phyloP scores from a whole-genome alignment of 1,284 basidiomycete species.

The Schizopora paradoxa region DNA sequence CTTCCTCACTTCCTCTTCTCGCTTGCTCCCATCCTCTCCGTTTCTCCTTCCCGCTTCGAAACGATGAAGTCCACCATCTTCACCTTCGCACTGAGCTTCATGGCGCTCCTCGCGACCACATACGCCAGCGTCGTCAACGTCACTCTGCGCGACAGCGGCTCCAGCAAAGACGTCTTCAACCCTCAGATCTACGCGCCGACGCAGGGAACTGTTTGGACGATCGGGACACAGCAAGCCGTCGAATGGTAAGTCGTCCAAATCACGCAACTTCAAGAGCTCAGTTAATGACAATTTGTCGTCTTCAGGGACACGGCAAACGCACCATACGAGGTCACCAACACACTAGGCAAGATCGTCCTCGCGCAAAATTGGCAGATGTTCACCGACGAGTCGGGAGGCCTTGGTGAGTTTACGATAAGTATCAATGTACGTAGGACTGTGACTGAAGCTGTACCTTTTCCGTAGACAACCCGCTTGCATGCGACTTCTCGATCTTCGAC shows the following conservation, averaged over 20 bases:
- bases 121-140: no score
- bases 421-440: conserved; percentile 5
- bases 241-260: conserved; percentile 35
- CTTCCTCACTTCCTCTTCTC: no score
- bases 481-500: conserved; percentile 34
- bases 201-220: conserved; percentile 34
- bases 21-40: no score
- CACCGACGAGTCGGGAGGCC: background rate
- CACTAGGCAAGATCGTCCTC: conserved; percentile 30
- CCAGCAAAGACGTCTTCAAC: conserved; percentile 23
- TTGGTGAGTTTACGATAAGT: conserved; percentile 19
- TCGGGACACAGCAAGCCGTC: conserved; percentile 38
- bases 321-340: conserved; percentile 43
- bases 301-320: conserved; percentile 35
- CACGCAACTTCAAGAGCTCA: background rate
- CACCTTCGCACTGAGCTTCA: no score
- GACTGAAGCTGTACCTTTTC: background rate
- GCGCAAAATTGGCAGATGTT: conserved; percentile 11
- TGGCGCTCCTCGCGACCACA: no score
- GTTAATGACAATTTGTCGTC: background rate
- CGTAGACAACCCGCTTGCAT: conserved; percentile 29
- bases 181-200: conserved; percentile 23
- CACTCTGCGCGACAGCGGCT: no score
- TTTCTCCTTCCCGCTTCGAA: no score
- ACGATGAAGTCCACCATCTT: no score